Base-by-base conservation (phyloP, 257 asterid genomes). In the Solanum chilense region DNA sequence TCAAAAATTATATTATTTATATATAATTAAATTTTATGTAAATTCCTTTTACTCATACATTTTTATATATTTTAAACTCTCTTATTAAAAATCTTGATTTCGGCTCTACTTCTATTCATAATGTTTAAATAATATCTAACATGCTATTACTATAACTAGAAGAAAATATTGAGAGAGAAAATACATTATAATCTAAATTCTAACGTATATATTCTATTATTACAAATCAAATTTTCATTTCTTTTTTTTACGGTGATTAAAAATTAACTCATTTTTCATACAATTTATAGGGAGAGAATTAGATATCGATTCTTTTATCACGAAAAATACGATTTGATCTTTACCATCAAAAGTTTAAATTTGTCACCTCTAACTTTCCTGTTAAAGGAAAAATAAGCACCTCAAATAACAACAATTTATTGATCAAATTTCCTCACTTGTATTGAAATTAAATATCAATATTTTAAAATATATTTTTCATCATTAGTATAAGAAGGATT, bases 101-200 rank as follows among this genome's bases (percentile, higher is more conserved):
- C 0, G 0, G 4, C 33, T 35, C 0, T 35, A 35, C 1, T 35
- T 35, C 1, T 35, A 35, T 5, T 1, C 4, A 35, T 37, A 37
- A 37, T 1, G 7, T 37, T 5, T 37, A 37, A 5, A 37, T 1
- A 37, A 37, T 37, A 37, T 5, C 1, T 37, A 37, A 37, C 39
- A 37, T 6, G 1, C 39, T 39, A 39, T 39, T 9, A 1, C 3
- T 39, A 39, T 39, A 39, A 39, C 9, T 39, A 5, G 1, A 39
- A 64, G 9, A 41, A 41, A 7, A 41, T 23, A 6, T n/a, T n/a
- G 12, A 62, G 31, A 62, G 7, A n/a, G 33, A 16, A 62, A 62
- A 62, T n/a, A 31, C 3, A 11, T 23, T 60, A 11, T 10, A 64
- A 64, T 10, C 39, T 13, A 68, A 33, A 33, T 33, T 33, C 5